Base-by-base conservation (phyloP, 75 land plant species). In the Azolla pinnata region DNA sequence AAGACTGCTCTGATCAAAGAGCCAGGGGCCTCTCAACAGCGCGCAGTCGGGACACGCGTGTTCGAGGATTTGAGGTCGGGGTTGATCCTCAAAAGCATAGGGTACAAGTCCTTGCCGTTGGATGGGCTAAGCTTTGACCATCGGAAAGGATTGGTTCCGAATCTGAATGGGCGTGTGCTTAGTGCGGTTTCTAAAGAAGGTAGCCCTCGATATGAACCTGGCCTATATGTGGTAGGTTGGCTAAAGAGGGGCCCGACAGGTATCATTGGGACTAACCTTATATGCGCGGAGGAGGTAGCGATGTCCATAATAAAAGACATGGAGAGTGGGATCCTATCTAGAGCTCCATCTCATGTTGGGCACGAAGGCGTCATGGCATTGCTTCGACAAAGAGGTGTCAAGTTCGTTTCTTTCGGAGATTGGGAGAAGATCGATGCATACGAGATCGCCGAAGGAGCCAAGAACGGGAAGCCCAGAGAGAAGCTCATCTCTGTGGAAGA, bases 201-300 rank as follows among this genome's bases (percentile, higher is more conserved):
- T 35, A 5, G 32, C n/a, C 17, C 24, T 16, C 3, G 24, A 55
- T 29, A 46, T 31, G 87, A 83, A 64, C 30, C 64, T 0, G 99
- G 99, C 1, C 69, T 95, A 30, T 95, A 89, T 74, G 96, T 88
- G 17, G 86, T 68, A 44, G 99, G 99, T 12, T 95, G 99, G 99
- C 65, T 95, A 35, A 95, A 95, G 75, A 76, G 96, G 63, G 99
- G 99, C 48, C 99, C 99, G 33, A 86, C 90, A 44, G 96, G 96
- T 9, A 89, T 95, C 47, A 95, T 95, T 62, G 99, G 76, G 5
- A 90, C 90, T 30, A 95, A 95, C 60, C 78, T 88, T 26, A 77
- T 79, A 31, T 83, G 87, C 72, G 90, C 99, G 31, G 91, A 95
- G 38, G 96, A 95, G 76, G 86, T 86, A 63, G 99, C 90, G 64